phyloP scores from a whole-genome alignment of 176 grass and related monocot species.

The Cenchrus fungigraminus region DNA sequence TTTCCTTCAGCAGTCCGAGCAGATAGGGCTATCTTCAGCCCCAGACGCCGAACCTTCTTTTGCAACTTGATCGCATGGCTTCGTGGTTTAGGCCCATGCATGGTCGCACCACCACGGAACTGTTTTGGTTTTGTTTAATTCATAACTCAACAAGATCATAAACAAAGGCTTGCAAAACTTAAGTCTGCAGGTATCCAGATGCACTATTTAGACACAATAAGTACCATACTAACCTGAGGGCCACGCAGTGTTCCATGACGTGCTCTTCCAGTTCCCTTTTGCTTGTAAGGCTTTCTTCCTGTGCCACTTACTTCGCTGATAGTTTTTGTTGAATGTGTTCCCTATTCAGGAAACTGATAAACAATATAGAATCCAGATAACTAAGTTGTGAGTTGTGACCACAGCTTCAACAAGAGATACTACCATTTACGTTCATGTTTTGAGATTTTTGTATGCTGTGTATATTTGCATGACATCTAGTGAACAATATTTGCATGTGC shows the following conservation, averaged over 20 bases:
- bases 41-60: conserved; percentile 88
- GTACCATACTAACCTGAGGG: conserved; percentile 59
- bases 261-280: conserved; percentile 95
- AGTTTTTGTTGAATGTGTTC: conserved; percentile 95
- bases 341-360: conserved; percentile 36
- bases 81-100: conserved; percentile 98
- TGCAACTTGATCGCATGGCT: conserved; percentile 93
- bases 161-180: background rate
- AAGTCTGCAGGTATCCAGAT: background rate
- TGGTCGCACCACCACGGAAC: conserved; percentile 86
- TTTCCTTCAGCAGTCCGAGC: conserved; percentile 89
- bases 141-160: background rate
- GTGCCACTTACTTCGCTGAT: conserved; percentile 93
- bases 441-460: background rate
- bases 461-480: background rate
- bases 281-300: conserved; percentile 82
- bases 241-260: conserved; percentile 87
- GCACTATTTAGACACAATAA: background rate
- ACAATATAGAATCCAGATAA: background rate
- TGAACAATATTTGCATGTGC: background rate
- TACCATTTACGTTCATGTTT: background rate
- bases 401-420: background rate
- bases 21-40: conserved; percentile 91
- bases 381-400: background rate
- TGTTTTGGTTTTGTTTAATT: conserved; percentile 49